Evolutionary conservation across 805 yeast genomes (phyloP), one percentile per base, ranked within the genome.

Genomic region (Suhomyces canberraensis): DNA sequence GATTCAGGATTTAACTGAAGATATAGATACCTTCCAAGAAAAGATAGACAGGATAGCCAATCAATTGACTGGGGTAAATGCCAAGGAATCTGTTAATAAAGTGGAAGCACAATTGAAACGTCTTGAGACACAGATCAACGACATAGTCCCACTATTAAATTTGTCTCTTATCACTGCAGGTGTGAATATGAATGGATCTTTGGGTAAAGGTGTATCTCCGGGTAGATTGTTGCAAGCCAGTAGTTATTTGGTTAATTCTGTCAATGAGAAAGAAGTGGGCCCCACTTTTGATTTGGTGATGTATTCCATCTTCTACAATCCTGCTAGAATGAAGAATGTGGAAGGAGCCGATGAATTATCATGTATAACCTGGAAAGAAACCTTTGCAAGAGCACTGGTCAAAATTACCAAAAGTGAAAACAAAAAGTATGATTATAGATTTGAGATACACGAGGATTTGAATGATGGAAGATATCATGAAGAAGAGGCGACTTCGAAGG

Each of bases 391-490:
- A 37, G 75, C 82, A 22, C 50, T 55, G 36, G 74, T 78, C 0
- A 58, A 57, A 24, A 47, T 84, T 3, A 37, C 47, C 19, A 27
- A 50, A 50, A 36, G 75, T 17, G 29, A 31, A 26, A 46, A 33
- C 4, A 37, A 40, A 9, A 42, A 48, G 4, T 81, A 58, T 49
- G 35, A 50, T 8, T 82, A 81, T 51, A 56, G 51, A 4, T 40
- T 84, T 13, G 56, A 51, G 8, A 64, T 84, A 2, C 51, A 50
- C 4, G 90, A 85, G 47, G 73, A 71, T 48, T 78, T 81, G 33
- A 68, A 82, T 46, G 95, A 84, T 57, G 85, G 75, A 0, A 60
- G 91, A 37, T 84, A 81, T 50, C 95, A 84, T 51, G 85, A 84
- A 11, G 75, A 64, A 11, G 52, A 44, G n/a, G 72, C 76, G 0